These are phyloP conservation scores for Vanrija humicola DNA, from an alignment of 1,284 basidiomycete species.

Conservation along the genomic window DNA sequence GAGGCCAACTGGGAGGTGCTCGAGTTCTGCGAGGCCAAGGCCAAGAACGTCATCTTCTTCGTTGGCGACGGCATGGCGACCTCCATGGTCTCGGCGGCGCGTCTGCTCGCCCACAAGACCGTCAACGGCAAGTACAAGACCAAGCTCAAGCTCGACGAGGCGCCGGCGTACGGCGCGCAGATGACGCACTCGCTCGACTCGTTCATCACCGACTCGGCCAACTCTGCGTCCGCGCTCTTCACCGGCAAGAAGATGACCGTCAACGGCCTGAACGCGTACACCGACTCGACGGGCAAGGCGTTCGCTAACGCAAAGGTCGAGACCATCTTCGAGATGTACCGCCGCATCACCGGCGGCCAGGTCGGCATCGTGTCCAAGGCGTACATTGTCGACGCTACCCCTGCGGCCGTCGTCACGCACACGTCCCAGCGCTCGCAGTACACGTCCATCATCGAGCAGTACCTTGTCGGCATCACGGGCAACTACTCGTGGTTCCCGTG, in stretches of 20 bases:
- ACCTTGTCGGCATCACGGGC: constrained; percentile 41
- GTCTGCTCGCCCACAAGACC: constrained; percentile 51
- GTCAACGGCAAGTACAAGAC: constrained; percentile 51
- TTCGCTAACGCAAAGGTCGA: constrained; percentile 48
- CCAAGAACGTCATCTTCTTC: constrained; percentile 50
- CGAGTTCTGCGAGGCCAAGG: constrained; percentile 31
- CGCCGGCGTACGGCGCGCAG: constrained; percentile 33
- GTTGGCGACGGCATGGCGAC: constrained; percentile 47
- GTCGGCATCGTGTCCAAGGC: constrained; percentile 51
- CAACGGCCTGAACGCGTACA: constrained; percentile 49
- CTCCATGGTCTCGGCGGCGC: constrained; percentile 45
- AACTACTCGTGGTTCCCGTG: constrained; percentile 49
- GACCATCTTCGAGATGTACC: constrained; percentile 45
- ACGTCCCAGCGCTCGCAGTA: constrained; percentile 44
- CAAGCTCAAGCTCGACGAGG: constrained; percentile 41
- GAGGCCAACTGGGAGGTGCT: constrained; percentile 45
- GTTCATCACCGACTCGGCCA: constrained; percentile 51
- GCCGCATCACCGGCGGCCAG: constrained; percentile 40
- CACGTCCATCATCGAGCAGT: constrained; percentile 46
- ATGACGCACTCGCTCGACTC: constrained; percentile 43
- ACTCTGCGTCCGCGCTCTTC: constrained; percentile 51
- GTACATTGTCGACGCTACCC: constrained; percentile 50
- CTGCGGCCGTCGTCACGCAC: constrained; percentile 46
- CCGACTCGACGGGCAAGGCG: constrained; percentile 33
- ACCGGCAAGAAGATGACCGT: constrained; percentile 50